A percentile compares a stretch with the other conserved stretches of the same genome.
phyloP scores from a whole-genome alignment of 139 green algal genomes.

The Marvania coccoides region DNA sequence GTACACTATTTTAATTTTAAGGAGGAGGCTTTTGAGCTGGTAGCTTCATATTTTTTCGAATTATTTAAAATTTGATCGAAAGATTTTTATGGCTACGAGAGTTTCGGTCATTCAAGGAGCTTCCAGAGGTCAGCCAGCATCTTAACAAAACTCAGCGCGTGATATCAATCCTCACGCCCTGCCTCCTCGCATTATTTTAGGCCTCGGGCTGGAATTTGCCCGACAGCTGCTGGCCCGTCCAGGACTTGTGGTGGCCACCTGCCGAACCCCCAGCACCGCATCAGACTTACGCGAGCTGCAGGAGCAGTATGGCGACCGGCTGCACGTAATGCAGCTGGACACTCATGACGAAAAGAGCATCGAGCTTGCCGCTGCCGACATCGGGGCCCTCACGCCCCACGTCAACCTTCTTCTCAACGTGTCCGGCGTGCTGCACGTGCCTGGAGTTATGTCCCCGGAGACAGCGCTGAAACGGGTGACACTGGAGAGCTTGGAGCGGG shows the following conservation, averaged over 20 bases:
- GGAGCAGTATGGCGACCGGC: slow-evolving; percentile 8
- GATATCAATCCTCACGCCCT: not conserved
- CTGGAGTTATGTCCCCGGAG: slow-evolving; percentile 47
- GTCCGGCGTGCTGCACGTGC: slow-evolving; percentile 58
- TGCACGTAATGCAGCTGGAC: slow-evolving; percentile 55
- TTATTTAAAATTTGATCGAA: too few species aligned
- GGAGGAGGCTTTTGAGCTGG: too few species aligned
- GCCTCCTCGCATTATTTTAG: too few species aligned
- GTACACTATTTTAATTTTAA: too few species aligned
- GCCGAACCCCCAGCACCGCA: slow-evolving; percentile 41
- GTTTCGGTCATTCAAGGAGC: slow-evolving; percentile 10
- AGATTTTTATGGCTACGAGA: too few species aligned
- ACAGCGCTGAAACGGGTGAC: slow-evolving; percentile 52
- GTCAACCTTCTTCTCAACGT: slow-evolving; percentile 69
- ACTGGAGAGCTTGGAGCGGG: slow-evolving; percentile 28
- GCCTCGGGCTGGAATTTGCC: slow-evolving; percentile 67
- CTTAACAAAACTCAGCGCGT: not conserved
- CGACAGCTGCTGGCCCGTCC: slow-evolving; percentile 41
- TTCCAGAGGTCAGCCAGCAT: not conserved
- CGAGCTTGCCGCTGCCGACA: not conserved
- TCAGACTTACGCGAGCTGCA: slow-evolving; percentile 33
- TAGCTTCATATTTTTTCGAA: too few species aligned
- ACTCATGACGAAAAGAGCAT: slow-evolving; percentile 45
- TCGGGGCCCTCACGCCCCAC: slow-evolving; percentile 15
- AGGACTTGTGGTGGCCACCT: slow-evolving; percentile 60